phyloP scores from a whole-genome alignment of 495 filamentous ascomycete species.

The Hyaloscypha finlandica region DNA sequence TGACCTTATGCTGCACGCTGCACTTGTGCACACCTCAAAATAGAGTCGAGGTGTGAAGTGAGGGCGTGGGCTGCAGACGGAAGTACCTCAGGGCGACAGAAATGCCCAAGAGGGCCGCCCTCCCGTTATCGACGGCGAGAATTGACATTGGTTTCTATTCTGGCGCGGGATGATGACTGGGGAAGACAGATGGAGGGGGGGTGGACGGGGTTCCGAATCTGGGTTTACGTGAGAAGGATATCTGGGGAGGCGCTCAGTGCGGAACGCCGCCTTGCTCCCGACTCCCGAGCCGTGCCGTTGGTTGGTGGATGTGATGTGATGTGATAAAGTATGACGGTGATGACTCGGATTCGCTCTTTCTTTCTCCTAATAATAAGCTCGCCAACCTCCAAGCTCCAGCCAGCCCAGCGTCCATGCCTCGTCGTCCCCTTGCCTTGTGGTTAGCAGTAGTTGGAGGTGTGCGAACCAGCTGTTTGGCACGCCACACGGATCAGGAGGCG shows the following conservation, averaged over 20 bases:
- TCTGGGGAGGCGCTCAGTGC: slow-evolving; percentile 1
- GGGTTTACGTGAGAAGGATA: neutral
- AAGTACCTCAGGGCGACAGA: neutral
- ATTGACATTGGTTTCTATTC: neutral
- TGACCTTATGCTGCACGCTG: slow-evolving; percentile 9
- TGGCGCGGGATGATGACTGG: neutral
- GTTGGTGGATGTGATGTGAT: neutral
- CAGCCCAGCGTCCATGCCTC: neutral
- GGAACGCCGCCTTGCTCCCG: neutral
- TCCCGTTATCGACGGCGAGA: neutral
- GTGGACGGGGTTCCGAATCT: neutral
- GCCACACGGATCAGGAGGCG: neutral
- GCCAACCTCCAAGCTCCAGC: too few species aligned
- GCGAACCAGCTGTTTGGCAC: too few species aligned
- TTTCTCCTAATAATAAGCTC: neutral
- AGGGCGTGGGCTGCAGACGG: neutral
- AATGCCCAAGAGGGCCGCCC: neutral
- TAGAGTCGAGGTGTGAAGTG: neutral
- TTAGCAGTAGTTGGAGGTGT: neutral
- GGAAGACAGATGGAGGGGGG: neutral
- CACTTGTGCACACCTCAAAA: slow-evolving; percentile 7
- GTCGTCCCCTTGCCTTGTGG: neutral
- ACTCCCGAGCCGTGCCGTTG: slow-evolving; percentile 7
- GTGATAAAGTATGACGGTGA: neutral
- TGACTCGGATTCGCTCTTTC: neutral